Evolutionary conservation across 306 rosid genomes (phyloP).

Genomic region (Corylus avellana): DNA sequence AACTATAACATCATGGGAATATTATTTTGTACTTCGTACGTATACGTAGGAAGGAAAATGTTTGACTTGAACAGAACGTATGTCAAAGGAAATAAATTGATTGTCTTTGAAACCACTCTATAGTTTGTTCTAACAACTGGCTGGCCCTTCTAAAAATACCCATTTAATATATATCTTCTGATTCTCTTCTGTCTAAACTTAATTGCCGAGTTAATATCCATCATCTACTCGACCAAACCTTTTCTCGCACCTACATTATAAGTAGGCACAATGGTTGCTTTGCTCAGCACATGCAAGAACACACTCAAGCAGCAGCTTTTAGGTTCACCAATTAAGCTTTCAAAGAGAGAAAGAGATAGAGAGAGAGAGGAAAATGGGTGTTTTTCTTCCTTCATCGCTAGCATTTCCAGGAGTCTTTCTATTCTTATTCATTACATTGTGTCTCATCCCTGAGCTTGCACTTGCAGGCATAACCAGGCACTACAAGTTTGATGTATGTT

Average conservation of each 20-base stretch:
- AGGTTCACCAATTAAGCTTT: no score
- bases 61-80: slow-evolving; percentile 54
- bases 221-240: slow-evolving; percentile 33
- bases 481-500: slow-evolving; percentile 58
- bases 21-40: neutral
- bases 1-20: neutral
- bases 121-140: slow-evolving; percentile 57
- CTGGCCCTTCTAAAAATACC: slow-evolving; percentile 14
- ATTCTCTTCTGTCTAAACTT: slow-evolving; percentile 31
- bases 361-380: slow-evolving; percentile 40
- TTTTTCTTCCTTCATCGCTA: slow-evolving; percentile 4
- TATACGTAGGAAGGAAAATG: slow-evolving; percentile 10
- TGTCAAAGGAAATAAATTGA: slow-evolving; percentile 35
- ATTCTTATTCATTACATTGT: slow-evolving; percentile 12
- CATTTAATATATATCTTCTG: neutral
- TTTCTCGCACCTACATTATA: slow-evolving; percentile 22
- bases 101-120: slow-evolving; percentile 70
- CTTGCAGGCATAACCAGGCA: slow-evolving; percentile 59
- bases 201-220: neutral
- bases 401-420: slow-evolving; percentile 29
- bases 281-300: neutral
- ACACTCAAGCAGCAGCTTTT: neutral
- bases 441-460: slow-evolving; percentile 38
- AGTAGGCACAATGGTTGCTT: slow-evolving; percentile 7
- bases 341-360: neutral